These are phyloP conservation scores for Hymenoscyphus fraxineus DNA, from an alignment of 2,329 filamentous ascomycete genomes.

Conservation along the genomic window DNA sequence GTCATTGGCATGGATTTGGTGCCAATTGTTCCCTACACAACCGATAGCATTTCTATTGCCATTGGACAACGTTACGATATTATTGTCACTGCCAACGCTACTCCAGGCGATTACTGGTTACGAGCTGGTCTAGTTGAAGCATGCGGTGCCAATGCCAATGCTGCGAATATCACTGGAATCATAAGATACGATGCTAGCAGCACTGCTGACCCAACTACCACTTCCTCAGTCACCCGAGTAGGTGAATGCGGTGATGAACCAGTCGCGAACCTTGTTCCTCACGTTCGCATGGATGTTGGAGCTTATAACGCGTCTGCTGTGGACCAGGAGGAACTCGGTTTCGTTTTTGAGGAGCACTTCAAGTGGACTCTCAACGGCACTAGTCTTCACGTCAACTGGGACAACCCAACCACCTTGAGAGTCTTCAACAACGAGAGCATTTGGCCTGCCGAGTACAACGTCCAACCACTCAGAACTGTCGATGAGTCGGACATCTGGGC, in stretches of 20 bases:
- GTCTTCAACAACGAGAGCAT: conserved; percentile 32
- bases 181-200: conserved; percentile 40
- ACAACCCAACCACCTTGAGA: conserved; percentile 42
- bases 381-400: conserved; percentile 45
- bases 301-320: conserved; percentile 11
- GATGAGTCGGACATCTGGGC: conserved; percentile 26
- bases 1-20: conserved; percentile 59
- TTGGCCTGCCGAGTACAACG: conserved; percentile 32
- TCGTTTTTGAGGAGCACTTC: conserved; percentile 35
- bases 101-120: conserved; percentile 54
- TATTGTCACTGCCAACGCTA: conserved; percentile 52
- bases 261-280: conserved; percentile 28
- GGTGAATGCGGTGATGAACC: conserved; percentile 33
- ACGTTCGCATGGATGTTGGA: conserved; percentile 28
- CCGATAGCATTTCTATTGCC: conserved; percentile 50
- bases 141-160: conserved; percentile 54
- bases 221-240: conserved; percentile 20
- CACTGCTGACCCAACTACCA: conserved; percentile 33
- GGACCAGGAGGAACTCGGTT: conserved; percentile 18
- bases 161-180: conserved; percentile 42
- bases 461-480: conserved; percentile 38
- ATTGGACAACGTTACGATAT: conserved; percentile 48
- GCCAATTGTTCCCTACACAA: conserved; percentile 52
- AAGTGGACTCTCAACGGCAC: conserved; percentile 48
- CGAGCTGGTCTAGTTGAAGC: conserved; percentile 45